Conservation (phyloP, 768 basidiomycete species). For the Phlebiopsis gigantea region DNA sequence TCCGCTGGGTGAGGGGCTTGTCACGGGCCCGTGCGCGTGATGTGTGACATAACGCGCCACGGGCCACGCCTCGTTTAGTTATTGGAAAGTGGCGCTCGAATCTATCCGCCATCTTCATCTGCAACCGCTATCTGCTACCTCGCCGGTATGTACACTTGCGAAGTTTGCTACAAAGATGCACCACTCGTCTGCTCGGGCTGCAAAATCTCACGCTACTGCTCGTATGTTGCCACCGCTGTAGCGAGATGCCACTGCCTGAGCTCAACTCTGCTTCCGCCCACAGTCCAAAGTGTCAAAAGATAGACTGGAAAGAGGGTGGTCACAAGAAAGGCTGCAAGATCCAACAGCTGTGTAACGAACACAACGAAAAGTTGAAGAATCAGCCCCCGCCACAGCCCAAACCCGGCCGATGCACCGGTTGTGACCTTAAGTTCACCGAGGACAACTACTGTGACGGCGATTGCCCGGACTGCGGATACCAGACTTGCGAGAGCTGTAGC, state of each 20-base stretch:
- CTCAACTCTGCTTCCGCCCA: no score
- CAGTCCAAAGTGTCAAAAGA: constrained; percentile 25
- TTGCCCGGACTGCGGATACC: constrained; percentile 32
- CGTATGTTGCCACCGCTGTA: constrained; percentile 2
- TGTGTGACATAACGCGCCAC: not conserved
- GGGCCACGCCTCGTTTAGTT: not conserved
- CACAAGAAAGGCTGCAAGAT: constrained; percentile 33
- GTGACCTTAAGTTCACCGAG: constrained; percentile 22
- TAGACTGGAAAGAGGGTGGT: constrained; percentile 20
- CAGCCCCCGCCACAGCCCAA: constrained; percentile 11
- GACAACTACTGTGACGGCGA: constrained; percentile 21
- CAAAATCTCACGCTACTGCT: constrained; percentile 18
- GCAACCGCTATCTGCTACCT: not conserved
- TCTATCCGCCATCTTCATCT: not conserved
- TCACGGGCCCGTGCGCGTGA: not conserved
- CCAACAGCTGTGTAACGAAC: constrained; percentile 27
- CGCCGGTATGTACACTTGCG: constrained; percentile 1
- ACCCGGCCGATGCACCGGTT: constrained; percentile 17
- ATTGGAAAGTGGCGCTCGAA: not conserved
- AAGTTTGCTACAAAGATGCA: constrained; percentile 14
- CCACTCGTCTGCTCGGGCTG: constrained; percentile 16
- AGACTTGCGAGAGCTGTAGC: constrained; percentile 30
- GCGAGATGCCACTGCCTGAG: not conserved
- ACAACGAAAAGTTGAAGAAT: constrained; percentile 21
- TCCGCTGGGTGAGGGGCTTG: no score